Evolutionary conservation across 139 green algal genomes (phyloP).

Genomic region (Asterochloris sp.): DNA sequence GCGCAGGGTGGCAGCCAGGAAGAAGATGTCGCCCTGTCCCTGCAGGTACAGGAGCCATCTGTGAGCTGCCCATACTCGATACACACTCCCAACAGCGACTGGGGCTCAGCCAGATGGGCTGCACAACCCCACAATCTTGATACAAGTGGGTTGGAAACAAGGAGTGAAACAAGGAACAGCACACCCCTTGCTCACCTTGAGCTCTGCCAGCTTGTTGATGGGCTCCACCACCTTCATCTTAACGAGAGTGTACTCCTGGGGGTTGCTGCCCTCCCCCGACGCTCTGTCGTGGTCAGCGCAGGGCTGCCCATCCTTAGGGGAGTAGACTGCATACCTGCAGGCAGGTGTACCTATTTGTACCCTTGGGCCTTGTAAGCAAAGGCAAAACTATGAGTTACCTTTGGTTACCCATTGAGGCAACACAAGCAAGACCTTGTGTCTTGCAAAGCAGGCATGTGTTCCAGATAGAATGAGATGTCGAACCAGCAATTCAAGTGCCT

Average conservation of each 20-base stretch:
- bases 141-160: no score
- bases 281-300: constrained; percentile 95
- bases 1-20: constrained; percentile 93
- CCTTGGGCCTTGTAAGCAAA: not conserved
- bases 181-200: constrained; percentile 35
- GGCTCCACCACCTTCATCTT: constrained; percentile 93
- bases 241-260: constrained; percentile 94
- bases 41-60: not conserved
- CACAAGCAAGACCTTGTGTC: no score
- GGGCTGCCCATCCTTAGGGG: constrained; percentile 91
- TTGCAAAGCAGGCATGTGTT: no score
- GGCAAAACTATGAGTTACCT: no score
- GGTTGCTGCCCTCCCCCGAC: constrained; percentile 87
- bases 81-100: no score
- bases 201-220: constrained; percentile 54
- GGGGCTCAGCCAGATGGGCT: no score
- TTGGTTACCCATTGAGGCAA: no score
- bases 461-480: no score
- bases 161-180: not conserved
- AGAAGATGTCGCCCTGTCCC: constrained; percentile 73
- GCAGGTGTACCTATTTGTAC: no score
- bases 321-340: constrained; percentile 86
- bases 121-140: no score
- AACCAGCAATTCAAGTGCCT: no score
- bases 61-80: not conserved